Conservation (phyloP, 2,329 filamentous ascomycete species). For the Aspergillus calidoustus region DNA sequence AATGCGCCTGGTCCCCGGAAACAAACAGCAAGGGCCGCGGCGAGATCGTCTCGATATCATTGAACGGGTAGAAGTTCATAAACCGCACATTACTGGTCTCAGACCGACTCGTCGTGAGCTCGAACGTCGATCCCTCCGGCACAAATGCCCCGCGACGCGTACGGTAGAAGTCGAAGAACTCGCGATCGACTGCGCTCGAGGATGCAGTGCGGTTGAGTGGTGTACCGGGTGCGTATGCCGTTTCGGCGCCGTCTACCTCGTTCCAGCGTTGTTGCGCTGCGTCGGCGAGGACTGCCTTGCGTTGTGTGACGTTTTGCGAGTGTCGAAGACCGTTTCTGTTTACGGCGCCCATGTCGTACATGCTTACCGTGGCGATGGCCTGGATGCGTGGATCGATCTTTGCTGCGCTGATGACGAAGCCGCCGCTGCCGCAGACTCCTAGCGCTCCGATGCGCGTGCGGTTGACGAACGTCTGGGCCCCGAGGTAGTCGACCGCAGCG, state of each 20-base stretch:
- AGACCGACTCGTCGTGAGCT: slow-evolving; percentile 38
- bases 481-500: slow-evolving; percentile 34
- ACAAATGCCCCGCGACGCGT: slow-evolving; percentile 36
- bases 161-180: slow-evolving; percentile 41
- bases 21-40: slow-evolving; percentile 31
- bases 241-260: slow-evolving; percentile 21
- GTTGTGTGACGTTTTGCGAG: slow-evolving; percentile 19
- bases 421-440: slow-evolving; percentile 35
- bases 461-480: slow-evolving; percentile 25
- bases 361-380: slow-evolving; percentile 25
- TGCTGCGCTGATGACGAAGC: slow-evolving; percentile 39
- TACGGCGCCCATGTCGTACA: slow-evolving; percentile 22
- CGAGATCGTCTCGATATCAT: slow-evolving; percentile 28
- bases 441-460: slow-evolving; percentile 32
- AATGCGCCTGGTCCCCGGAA: slow-evolving; percentile 29
- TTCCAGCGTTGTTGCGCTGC: slow-evolving; percentile 29
- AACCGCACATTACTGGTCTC: slow-evolving; percentile 36
- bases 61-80: slow-evolving; percentile 34
- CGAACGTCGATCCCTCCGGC: slow-evolving; percentile 19
- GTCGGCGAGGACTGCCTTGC: slow-evolving; percentile 19
- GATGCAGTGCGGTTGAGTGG: slow-evolving; percentile 29
- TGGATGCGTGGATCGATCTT: slow-evolving; percentile 34
- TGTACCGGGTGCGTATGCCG: slow-evolving; percentile 23
- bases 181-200: slow-evolving; percentile 26
- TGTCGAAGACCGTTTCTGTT: slow-evolving; percentile 19